These are phyloP conservation scores for Pichiaceae sp. DNA, from an alignment of 1,139 yeast species.

Conservation along the genomic window DNA sequence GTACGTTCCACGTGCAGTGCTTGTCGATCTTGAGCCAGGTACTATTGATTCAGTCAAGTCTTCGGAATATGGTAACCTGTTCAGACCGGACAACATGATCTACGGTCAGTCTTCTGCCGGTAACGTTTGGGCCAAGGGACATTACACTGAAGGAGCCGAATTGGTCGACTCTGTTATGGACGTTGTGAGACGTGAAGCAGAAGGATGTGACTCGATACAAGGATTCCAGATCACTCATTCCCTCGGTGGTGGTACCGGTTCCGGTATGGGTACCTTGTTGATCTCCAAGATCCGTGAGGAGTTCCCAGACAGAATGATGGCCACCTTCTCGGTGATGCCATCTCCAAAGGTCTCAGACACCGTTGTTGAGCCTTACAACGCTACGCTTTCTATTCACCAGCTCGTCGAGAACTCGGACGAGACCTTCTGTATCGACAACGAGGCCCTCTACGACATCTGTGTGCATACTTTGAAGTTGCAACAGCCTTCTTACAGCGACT, in stretches of 20 bases:
- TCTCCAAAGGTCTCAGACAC: conserved; percentile 89
- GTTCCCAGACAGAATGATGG: conserved; percentile 93
- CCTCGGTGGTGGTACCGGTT: conserved; percentile 95
- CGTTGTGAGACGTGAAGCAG: conserved; percentile 88
- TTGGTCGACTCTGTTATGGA: conserved; percentile 84
- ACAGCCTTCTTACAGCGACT: conserved; percentile 70
- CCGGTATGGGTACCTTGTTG: conserved; percentile 88
- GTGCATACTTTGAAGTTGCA: conserved; percentile 74
- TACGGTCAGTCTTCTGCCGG: conserved; percentile 92
- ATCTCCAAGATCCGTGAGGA: conserved; percentile 79
- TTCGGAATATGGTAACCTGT: conserved; percentile 70
- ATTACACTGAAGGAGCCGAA: conserved; percentile 94
- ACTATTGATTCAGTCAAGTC: conserved; percentile 79
- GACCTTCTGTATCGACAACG: conserved; percentile 91
- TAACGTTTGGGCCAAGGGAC: conserved; percentile 95
- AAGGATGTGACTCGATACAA: conserved; percentile 84
- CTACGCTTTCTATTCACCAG: conserved; percentile 87
- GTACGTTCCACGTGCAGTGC: conserved; percentile 88
- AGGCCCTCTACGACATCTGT: conserved; percentile 84
- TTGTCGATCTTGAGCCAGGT: conserved; percentile 90
- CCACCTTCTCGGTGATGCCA: conserved; percentile 87
- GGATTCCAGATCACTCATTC: conserved; percentile 94
- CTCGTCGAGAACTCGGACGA: conserved; percentile 85
- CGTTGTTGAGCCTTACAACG: conserved; percentile 90
- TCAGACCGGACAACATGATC: conserved; percentile 86